phyloP scores from a whole-genome alignment of 2,329 filamentous ascomycete genomes.

The Zymoseptoria passerinii region DNA sequence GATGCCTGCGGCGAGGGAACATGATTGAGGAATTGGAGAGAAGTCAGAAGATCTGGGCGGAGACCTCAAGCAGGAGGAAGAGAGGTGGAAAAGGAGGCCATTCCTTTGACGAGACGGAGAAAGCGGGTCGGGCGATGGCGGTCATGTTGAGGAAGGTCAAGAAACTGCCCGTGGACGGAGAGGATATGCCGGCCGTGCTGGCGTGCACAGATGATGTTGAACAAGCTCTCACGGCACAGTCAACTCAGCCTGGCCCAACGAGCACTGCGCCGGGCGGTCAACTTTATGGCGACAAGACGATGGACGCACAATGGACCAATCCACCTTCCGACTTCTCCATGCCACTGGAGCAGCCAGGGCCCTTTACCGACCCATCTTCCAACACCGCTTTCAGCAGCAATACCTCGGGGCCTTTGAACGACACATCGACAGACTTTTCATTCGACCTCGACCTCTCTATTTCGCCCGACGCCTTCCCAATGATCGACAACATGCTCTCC shows the following conservation, averaged over 20 bases:
- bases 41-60: slow-evolving; percentile 27
- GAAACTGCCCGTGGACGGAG: slow-evolving; percentile 1
- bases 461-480: background rate
- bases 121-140: slow-evolving; percentile 25
- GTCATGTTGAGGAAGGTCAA: slow-evolving; percentile 28
- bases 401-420: background rate
- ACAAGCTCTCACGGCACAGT: background rate
- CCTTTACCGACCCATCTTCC: background rate
- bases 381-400: background rate
- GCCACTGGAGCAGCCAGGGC: background rate
- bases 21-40: slow-evolving; percentile 28
- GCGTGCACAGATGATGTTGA: background rate
- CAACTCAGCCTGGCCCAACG: too few species aligned
- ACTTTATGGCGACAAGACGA: background rate
- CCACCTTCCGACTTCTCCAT: background rate
- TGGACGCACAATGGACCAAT: background rate
- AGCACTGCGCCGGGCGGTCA: background rate
- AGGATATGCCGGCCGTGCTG: slow-evolving; percentile 1
- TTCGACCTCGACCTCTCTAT: background rate
- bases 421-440: background rate
- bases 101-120: slow-evolving; percentile 25
- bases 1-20: slow-evolving; percentile 20
- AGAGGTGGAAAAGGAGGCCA: slow-evolving; percentile 8
- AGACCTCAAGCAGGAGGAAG: slow-evolving; percentile 7
- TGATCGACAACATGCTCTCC: background rate